A percentile compares a stretch with the other conserved stretches of the same genome.
Conservation (phyloP, 2,329 filamentous ascomycete genomes). For the Talaromyces islandicus region DNA sequence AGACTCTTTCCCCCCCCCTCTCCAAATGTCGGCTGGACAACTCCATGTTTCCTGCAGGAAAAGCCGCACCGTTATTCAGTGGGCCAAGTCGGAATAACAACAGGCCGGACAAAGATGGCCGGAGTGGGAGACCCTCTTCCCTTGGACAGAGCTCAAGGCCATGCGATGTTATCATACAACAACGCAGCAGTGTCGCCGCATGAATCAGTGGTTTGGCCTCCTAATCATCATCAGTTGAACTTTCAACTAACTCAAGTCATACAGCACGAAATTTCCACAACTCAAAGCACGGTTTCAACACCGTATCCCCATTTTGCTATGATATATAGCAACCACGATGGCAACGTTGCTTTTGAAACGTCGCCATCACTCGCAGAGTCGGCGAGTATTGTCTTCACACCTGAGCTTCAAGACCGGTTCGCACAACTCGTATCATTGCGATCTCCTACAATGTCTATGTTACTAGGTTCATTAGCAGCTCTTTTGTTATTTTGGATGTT, state of each 20-base stretch:
- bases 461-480: slow-evolving; percentile 18
- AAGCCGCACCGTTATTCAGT: not conserved
- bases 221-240: not conserved
- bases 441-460: slow-evolving; percentile 18
- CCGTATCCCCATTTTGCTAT: slow-evolving; percentile 32
- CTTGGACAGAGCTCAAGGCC: slow-evolving; percentile 5
- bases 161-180: slow-evolving; percentile 5
- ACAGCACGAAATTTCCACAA: slow-evolving; percentile 16
- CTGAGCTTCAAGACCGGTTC: slow-evolving; percentile 30
- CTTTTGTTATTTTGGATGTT: not conserved
- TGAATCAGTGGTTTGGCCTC: slow-evolving; percentile 14
- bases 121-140: slow-evolving; percentile 7
- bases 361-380: slow-evolving; percentile 28
- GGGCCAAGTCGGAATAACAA: not conserved
- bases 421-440: slow-evolving; percentile 16
- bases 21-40: not conserved
- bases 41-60: not conserved
- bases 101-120: not conserved
- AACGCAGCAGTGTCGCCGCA: slow-evolving; percentile 16
- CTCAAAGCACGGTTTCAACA: slow-evolving; percentile 11
- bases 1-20: not conserved
- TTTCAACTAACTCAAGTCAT: not conserved
- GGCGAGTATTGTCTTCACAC: slow-evolving; percentile 28
- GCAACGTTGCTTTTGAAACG: slow-evolving; percentile 24
- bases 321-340: slow-evolving; percentile 30